phyloP scores from a whole-genome alignment of 2,329 filamentous ascomycete species.

The Aspergillus sp. region DNA sequence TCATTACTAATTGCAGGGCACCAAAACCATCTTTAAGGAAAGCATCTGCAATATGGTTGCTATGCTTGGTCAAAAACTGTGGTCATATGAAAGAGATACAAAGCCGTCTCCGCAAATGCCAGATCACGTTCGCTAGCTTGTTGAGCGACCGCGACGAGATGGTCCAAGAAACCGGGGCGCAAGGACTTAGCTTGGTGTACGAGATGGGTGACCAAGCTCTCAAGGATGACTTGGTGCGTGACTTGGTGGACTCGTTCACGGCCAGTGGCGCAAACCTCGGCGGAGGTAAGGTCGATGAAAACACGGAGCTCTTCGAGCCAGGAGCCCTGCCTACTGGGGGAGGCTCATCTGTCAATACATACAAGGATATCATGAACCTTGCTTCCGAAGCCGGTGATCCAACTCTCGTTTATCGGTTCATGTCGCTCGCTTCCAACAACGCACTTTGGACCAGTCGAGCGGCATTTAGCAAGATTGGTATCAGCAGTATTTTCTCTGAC shows the following conservation, averaged over 20 bases:
- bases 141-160: conserved; percentile 87
- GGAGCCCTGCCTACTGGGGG: conserved; percentile 88
- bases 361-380: conserved; percentile 93
- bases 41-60: conserved; percentile 91
- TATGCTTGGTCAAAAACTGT: conserved; percentile 87
- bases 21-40: conserved; percentile 89
- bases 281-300: conserved; percentile 75
- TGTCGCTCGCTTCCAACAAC: conserved; percentile 94
- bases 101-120: conserved; percentile 70
- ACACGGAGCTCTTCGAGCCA: conserved; percentile 91
- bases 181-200: conserved; percentile 89
- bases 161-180: conserved; percentile 91
- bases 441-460: conserved; percentile 97
- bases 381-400: conserved; percentile 97
- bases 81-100: conserved; percentile 76
- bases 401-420: conserved; percentile 95
- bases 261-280: conserved; percentile 62
- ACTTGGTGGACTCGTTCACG: conserved; percentile 86
- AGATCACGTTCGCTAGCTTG: conserved; percentile 83
- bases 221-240: conserved; percentile 79
- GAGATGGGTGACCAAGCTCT: conserved; percentile 82
- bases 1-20: conserved; percentile 74
- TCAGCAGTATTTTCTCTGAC: conserved; percentile 88
- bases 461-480: conserved; percentile 88
- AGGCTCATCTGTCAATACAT: conserved; percentile 85